phyloP scores from a whole-genome alignment of 768 basidiomycete species.

The Suillus tomentosus region DNA sequence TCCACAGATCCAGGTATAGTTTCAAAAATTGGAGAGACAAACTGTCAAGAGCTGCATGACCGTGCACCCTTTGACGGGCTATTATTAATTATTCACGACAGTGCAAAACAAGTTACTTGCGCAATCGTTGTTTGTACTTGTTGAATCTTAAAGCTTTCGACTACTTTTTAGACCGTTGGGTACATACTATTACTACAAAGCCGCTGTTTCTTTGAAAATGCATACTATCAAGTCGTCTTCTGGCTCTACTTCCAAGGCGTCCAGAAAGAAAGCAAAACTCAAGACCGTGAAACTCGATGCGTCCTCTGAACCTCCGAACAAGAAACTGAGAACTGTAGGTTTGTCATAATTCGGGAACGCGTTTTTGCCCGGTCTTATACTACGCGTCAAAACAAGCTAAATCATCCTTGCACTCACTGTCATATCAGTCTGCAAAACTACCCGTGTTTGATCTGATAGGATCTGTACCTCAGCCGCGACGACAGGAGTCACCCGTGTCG shows the following conservation, averaged over 20 bases:
- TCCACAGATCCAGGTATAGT: neutral
- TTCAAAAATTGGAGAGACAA: too few species aligned
- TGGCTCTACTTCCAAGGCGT: neutral
- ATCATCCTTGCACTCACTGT: neutral
- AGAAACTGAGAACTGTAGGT: constrained; percentile 21
- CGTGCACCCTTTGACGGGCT: too few species aligned
- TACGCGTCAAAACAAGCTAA: neutral
- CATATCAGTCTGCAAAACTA: constrained; percentile 18
- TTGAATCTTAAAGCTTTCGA: neutral
- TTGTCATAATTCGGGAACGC: neutral
- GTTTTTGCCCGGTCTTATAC: constrained; percentile 1
- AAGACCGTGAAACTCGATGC: constrained; percentile 28
- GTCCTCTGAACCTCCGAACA: constrained; percentile 22
- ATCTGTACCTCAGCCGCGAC: constrained; percentile 15
- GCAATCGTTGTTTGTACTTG: neutral
- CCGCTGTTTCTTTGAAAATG: neutral
- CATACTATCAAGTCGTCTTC: neutral
- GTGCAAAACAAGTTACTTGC: too few species aligned
- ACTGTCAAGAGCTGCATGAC: too few species aligned
- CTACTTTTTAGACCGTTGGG: too few species aligned
- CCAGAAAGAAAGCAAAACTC: constrained; percentile 17
- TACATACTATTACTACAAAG: too few species aligned
- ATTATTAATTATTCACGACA: too few species aligned
- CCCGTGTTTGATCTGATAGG: constrained; percentile 26
- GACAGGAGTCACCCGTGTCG: constrained; percentile 8